Evolutionary conservation across 345 rosid species (phyloP), one percentile per base, ranked within the genome.

Genomic region (Cardamine chenopodiifolia): DNA sequence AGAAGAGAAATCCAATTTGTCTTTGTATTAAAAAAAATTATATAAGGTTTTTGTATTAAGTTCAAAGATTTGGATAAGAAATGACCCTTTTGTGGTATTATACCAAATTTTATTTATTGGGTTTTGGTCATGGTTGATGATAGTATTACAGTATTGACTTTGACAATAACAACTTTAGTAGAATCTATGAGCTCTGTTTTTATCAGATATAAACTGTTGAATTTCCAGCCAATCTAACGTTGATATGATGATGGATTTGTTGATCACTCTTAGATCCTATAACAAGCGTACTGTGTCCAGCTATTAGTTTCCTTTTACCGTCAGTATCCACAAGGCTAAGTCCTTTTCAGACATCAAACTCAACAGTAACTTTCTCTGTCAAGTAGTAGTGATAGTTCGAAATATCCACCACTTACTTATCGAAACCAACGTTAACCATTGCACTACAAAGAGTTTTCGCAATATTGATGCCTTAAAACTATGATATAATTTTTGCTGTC

Each of bases 331-430:
- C 88, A 0, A 83, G 66, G 34, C 83, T 83, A 19, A 89, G 75
- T 13, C 66, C 74, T 76, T 83, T 80, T 78, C 95, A 89, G 18
- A 82, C 72, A 63, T 89, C 77, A 15, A 89, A n/a, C 34, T 34
- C 48, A 29, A 86, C 9, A 4, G 62, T 84, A 68, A 84, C 84
- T 54, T 67, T 79, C 69, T 62, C 6, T 4, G 83, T 79, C 79
- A n/a, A n/a, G n/a, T n/a, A n/a, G n/a, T n/a, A n/a, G n/a, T n/a
- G n/a, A n/a, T n/a, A n/a, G n/a, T n/a, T n/a, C n/a, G n/a, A n/a
- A n/a, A n/a, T n/a, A n/a, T n/a, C n/a, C n/a, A n/a, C n/a, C n/a
- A n/a, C n/a, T n/a, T n/a, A n/a, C n/a, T n/a, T n/a, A n/a, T n/a
- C n/a, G n/a, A n/a, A n/a, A n/a, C n/a, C n/a, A n/a, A n/a, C n/a